These are phyloP conservation scores for Calonectria montana DNA, from an alignment of 2,329 filamentous ascomycete genomes.

Conservation along the genomic window DNA sequence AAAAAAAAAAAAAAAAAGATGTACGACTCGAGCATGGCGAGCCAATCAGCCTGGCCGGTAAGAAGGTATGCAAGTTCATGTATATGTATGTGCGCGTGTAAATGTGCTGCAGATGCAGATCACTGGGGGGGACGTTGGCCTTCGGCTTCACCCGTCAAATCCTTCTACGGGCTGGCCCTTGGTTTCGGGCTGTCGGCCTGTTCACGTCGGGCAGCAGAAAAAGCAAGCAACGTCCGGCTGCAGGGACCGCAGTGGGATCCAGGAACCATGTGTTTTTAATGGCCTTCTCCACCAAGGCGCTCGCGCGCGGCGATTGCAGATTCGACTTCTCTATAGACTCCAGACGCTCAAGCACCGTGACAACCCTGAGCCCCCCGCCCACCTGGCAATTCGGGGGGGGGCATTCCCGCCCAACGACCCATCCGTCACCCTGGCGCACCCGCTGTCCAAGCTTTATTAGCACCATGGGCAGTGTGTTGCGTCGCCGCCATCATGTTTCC, in stretches of 20 bases:
- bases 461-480: neutral
- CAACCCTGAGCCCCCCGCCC: slow-evolving; percentile 10
- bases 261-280: slow-evolving; percentile 1
- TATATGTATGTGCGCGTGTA: neutral
- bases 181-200: slow-evolving; percentile 5
- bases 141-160: neutral
- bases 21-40: neutral
- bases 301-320: neutral
- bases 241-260: slow-evolving; percentile 15
- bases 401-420: slow-evolving; percentile 17
- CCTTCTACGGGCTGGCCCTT: neutral
- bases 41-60: neutral
- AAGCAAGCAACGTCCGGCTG: neutral
- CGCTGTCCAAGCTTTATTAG: neutral
- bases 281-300: slow-evolving; percentile 2
- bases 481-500: neutral
- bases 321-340: neutral
- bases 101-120: neutral
- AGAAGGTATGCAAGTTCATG: neutral
- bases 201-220: slow-evolving; percentile 21
- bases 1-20: neutral
- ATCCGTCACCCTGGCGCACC: slow-evolving; percentile 8
- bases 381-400: neutral
- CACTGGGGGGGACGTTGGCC: neutral
- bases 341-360: neutral